Conservation (phyloP, 768 basidiomycete genomes). For the Myochromella boudieri region DNA sequence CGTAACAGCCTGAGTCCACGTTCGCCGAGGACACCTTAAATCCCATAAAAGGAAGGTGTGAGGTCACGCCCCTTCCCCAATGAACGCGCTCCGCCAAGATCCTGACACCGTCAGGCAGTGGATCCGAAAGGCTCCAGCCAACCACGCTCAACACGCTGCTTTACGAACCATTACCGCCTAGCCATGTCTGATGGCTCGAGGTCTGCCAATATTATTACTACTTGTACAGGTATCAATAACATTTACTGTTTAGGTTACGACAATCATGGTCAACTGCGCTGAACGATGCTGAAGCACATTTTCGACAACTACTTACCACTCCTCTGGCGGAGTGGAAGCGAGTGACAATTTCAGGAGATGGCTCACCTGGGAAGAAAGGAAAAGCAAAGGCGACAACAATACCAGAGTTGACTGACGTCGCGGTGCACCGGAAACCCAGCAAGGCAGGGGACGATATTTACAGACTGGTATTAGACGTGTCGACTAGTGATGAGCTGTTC, state of each 20-base stretch:
- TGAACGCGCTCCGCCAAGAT: constrained; percentile 5
- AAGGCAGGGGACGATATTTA: constrained; percentile 79
- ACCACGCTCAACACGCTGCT: not conserved
- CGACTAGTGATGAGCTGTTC: constrained; percentile 56
- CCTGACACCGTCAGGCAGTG: constrained; percentile 10
- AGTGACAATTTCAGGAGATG: constrained; percentile 46
- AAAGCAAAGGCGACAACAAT: constrained; percentile 51
- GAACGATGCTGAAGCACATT: constrained; percentile 70
- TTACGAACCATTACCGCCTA: not conserved
- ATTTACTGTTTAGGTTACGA: constrained; percentile 55
- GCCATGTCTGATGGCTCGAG: constrained; percentile 62
- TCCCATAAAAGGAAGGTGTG: constrained; percentile 9
- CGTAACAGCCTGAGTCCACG: too few species aligned
- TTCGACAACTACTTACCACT: constrained; percentile 75
- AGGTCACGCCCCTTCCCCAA: constrained; percentile 12
- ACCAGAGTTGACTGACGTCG: constrained; percentile 70
- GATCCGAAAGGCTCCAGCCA: constrained; percentile 7
- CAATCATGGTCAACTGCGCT: constrained; percentile 83
- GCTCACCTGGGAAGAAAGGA: constrained; percentile 52
- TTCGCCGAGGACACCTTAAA: too few species aligned
- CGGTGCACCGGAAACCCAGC: constrained; percentile 70
- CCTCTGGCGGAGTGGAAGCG: constrained; percentile 81
- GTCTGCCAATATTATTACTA: constrained; percentile 29
- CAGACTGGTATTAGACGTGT: constrained; percentile 79
- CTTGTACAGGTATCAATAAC: not conserved